These are phyloP conservation scores for Ashbya aceris DNA, from an alignment of 1,139 yeast species.

Conservation along the genomic window DNA sequence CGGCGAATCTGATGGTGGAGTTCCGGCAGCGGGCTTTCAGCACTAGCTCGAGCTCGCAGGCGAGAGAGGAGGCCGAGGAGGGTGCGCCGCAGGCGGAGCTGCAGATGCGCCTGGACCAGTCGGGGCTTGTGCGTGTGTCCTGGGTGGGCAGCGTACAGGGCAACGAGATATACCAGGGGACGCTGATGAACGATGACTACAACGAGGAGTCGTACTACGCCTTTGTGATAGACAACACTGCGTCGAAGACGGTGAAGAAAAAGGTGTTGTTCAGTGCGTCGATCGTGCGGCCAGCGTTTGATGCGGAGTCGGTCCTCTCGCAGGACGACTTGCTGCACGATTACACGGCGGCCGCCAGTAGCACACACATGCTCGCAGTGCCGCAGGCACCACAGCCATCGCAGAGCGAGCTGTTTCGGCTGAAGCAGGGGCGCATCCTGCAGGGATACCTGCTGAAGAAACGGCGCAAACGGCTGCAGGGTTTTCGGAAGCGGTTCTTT, in stretches of 20 bases:
- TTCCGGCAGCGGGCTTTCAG: conserved; percentile 1
- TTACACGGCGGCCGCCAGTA: neutral
- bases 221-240: conserved; percentile 84
- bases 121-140: conserved; percentile 34
- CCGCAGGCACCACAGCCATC: neutral
- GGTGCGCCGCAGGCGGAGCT: conserved; percentile 1
- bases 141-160: conserved; percentile 42
- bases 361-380: neutral
- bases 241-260: conserved; percentile 77
- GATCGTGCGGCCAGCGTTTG: conserved; percentile 17
- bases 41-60: neutral
- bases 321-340: conserved; percentile 1
- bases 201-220: conserved; percentile 55
- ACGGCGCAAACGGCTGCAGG: conserved; percentile 73
- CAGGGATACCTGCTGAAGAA: conserved; percentile 75
- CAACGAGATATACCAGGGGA: conserved; percentile 55
- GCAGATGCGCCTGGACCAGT: conserved; percentile 9
- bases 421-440: conserved; percentile 33
- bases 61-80: conserved; percentile 1
- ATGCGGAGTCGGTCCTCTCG: conserved; percentile 1
- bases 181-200: conserved; percentile 39
- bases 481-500: conserved; percentile 78
- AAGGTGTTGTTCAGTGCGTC: conserved; percentile 56
- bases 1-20: conserved; percentile 1
- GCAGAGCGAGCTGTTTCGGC: conserved; percentile 13